Base-by-base conservation (phyloP, 2,329 filamentous ascomycete genomes). In the Aspergillus ruber region DNA sequence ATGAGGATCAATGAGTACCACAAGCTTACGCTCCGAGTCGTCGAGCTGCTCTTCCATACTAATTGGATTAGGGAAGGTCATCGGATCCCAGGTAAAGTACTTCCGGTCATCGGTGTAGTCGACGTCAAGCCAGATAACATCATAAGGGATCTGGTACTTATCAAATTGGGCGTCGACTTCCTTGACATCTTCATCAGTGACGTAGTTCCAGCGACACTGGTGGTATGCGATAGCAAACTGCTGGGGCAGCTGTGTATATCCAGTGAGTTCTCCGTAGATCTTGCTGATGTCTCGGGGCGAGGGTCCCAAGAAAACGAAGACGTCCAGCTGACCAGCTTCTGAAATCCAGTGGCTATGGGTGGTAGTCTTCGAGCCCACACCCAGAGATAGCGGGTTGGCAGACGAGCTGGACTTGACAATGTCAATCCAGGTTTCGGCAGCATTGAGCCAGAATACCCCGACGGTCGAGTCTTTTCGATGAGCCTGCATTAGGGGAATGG, bases 161-260 rank as follows among this genome's bases (percentile, higher is more conserved):
- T 97, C 90, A 74, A 98, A 95, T 67, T 94, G 95, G 55, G 87
- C 84, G 66, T 97, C 90, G 38, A 98, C 91, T 61, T 97, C 90
- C 68, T 88, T 94, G 49, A 98, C 90, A 69, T 98, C 93, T 55
- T 96, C 90, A 60, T 96, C 91, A 1, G 89, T 94, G 48, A 96
- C 85, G 65, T 98, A 98, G 72, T 98, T 98, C 93, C 93, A 98
- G 59, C 93, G 86, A 68, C 93, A 97, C 68, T 98, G 93, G 64
- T 98, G 93, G 69, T 97, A 96, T 10, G 82, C 93, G 56, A 98
- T 83, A 2, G 91, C 80, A 60, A 96, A 96, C 54, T 93, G 86
- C 61, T 95, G 90, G 1, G 93, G 93, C 69, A 98, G 81, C 50
- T 90, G 85, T 25, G 90, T 93, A 61, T 84, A 91, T 21, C 93